Percentiles rank a stretch among this genome's conserved stretches.
Conservation (phyloP, 2,329 filamentous ascomycete species). For the Stemphylium lycopersici region DNA sequence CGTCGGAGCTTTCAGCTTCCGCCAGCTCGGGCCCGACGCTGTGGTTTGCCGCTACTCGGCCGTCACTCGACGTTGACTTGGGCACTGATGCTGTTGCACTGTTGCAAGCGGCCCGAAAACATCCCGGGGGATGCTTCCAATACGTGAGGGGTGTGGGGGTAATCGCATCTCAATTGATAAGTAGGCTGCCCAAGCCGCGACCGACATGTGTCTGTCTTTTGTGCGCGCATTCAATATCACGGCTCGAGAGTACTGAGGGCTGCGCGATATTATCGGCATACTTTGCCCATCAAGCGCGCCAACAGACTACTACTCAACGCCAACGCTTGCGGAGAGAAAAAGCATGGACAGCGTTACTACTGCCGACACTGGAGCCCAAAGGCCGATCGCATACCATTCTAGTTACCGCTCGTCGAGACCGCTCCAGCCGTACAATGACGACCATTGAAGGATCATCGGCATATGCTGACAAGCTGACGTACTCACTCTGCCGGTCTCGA, state of each 20-base stretch:
- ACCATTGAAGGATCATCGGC: not conserved
- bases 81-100: slow-evolving; percentile 10
- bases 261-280: too few species aligned
- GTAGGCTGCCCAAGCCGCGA: not conserved
- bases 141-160: slow-evolving; percentile 2
- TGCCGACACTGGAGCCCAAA: slow-evolving; percentile 1
- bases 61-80: slow-evolving; percentile 1
- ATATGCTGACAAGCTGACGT: slow-evolving; percentile 2
- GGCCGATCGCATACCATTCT: not conserved
- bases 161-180: not conserved
- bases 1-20: slow-evolving; percentile 54
- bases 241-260: not conserved
- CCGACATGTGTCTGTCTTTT: not conserved
- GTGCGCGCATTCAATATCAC: not conserved
- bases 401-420: not conserved
- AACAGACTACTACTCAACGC: not conserved
- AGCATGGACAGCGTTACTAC: not conserved
- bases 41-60: slow-evolving; percentile 36
- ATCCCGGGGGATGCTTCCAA: slow-evolving; percentile 2
- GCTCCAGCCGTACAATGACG: not conserved
- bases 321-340: not conserved
- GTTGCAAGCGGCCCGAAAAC: slow-evolving; percentile 6
- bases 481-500: not conserved
- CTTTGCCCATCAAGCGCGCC: not conserved
- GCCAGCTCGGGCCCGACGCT: slow-evolving; percentile 57